phyloP scores from a whole-genome alignment of 139 green algal species.

The Chlorella sp. region DNA sequence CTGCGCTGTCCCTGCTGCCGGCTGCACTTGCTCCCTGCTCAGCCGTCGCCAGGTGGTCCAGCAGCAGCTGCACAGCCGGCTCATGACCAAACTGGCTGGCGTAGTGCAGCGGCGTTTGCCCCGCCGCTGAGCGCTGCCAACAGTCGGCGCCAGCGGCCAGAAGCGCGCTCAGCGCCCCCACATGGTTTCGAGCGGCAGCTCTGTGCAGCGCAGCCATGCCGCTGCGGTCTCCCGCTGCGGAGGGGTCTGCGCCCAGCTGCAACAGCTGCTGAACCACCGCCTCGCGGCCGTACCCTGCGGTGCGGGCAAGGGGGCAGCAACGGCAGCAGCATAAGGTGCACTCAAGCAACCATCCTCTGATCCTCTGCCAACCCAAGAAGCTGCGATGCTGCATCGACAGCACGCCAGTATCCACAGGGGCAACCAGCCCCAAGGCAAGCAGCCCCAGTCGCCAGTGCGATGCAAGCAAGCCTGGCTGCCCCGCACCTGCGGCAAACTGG shows the following conservation, averaged over 20 bases:
- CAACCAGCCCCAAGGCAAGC: too few relatives aligned
- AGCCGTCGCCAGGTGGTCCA: neutral
- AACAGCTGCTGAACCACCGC: neutral
- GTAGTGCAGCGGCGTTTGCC: constrained; percentile 34
- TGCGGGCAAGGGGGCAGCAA: neutral
- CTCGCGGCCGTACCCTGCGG: constrained; percentile 14
- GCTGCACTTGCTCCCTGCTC: neutral
- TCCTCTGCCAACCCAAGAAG: too few relatives aligned
- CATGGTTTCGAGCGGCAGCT: constrained; percentile 17
- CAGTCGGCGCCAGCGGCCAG: constrained; percentile 14
- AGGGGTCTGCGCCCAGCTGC: constrained; percentile 1
- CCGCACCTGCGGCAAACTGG: constrained; percentile 36
- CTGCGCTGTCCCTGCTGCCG: neutral
- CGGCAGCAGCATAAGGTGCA: too few relatives aligned
- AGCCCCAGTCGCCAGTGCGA: too few relatives aligned
- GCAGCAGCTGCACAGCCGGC: neutral
- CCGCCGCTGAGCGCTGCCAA: neutral
- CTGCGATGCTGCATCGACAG: neutral
- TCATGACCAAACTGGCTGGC: constrained; percentile 36
- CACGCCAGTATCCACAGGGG: too few relatives aligned
- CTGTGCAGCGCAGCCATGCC: constrained; percentile 33
- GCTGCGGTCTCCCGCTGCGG: neutral
- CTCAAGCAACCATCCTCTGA: too few relatives aligned
- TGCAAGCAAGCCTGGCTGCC: too few relatives aligned
- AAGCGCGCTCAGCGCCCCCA: constrained; percentile 4